phyloP scores from a whole-genome alignment of 2,329 filamentous ascomycete species.

The Ophiostoma piceae region DNA sequence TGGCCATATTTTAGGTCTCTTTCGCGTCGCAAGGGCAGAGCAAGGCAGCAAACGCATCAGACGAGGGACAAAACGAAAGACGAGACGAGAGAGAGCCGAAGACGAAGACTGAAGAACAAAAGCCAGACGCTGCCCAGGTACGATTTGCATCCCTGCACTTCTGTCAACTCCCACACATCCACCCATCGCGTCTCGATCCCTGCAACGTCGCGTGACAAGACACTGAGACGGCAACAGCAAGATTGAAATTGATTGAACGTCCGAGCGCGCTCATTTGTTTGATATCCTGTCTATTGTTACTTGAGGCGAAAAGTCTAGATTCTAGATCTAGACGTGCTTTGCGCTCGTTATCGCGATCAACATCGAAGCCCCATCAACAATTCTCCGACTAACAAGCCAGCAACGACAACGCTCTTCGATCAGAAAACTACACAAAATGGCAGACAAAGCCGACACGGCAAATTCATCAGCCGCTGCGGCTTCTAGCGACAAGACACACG shows the following conservation, averaged over 20 bases:
- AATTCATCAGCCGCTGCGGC: neutral
- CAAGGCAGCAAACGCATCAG: neutral
- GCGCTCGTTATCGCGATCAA: neutral
- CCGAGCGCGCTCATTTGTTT: neutral
- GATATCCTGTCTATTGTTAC: neutral
- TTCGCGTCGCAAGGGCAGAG: constrained; percentile 7
- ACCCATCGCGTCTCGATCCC: constrained; percentile 9
- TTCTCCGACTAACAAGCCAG: neutral
- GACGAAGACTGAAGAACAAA: neutral
- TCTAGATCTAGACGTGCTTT: neutral
- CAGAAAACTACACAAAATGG: neutral
- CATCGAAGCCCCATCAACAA: neutral
- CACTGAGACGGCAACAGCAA: neutral
- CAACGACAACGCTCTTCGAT: neutral
- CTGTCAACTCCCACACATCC: neutral
- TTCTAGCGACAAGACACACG: neutral
- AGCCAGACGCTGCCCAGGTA: neutral
- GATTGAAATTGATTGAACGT: neutral
- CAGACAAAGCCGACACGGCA: neutral
- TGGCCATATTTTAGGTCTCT: neutral
- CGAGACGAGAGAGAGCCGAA: neutral
- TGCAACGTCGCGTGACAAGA: neutral
- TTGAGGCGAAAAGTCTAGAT: neutral
- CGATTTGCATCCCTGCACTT: neutral
- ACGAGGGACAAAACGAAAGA: neutral